Conservation (phyloP, 1,139 yeast species). For the Nadsonia starkeyi-henricii region DNA sequence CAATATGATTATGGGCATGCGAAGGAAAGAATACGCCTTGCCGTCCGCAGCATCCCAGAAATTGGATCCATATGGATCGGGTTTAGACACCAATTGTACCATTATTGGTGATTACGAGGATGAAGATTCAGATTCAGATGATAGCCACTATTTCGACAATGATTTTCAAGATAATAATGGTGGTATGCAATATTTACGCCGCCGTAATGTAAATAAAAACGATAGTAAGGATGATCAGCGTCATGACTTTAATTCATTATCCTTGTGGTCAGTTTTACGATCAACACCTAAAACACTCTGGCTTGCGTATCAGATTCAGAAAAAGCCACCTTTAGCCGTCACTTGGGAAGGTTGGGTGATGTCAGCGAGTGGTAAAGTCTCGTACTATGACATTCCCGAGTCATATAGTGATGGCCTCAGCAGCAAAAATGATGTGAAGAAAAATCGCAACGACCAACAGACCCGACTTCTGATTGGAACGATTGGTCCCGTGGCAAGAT, state of each 20-base stretch:
- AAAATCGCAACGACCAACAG: constrained; percentile 4
- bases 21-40: constrained; percentile 25
- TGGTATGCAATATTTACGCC: not conserved
- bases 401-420: constrained; percentile 16
- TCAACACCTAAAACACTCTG: not conserved
- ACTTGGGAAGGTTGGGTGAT: constrained; percentile 77
- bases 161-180: not conserved
- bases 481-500: constrained; percentile 43
- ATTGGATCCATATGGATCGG: too few relatives aligned
- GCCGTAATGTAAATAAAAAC: not conserved
- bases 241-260: not conserved
- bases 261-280: not conserved
- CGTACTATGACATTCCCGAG: constrained; percentile 48
- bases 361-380: constrained; percentile 46
- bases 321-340: constrained; percentile 15
- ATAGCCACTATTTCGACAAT: not conserved
- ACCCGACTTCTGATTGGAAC: constrained; percentile 31
- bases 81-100: not conserved
- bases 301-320: constrained; percentile 8
- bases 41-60: constrained; percentile 1
- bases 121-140: not conserved
- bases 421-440: constrained; percentile 4
- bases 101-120: not conserved
- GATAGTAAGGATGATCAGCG: not conserved
- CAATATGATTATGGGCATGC: constrained; percentile 64